Percentiles rank a stretch among this genome's conserved stretches.
Conservation (phyloP, 306 rosid species). For the Hylodesmum podocarpum region DNA sequence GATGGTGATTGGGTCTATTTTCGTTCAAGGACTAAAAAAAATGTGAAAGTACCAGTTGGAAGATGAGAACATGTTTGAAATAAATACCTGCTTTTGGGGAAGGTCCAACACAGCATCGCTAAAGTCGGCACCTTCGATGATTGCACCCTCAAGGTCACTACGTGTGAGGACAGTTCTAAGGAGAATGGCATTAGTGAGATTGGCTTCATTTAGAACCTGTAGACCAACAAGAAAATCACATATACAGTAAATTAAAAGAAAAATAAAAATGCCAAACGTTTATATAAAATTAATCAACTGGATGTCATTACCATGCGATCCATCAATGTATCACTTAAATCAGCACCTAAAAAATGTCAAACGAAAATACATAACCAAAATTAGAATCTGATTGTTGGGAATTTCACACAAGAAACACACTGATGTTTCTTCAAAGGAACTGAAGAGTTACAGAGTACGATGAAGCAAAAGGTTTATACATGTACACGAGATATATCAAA, state of each 20-base stretch:
- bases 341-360: slow-evolving; percentile 57
- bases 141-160: slow-evolving; percentile 88
- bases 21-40: background rate
- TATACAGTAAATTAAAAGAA: background rate
- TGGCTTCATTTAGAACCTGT: slow-evolving; percentile 89
- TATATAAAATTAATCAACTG: background rate
- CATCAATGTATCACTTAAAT: slow-evolving; percentile 95
- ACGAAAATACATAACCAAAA: background rate
- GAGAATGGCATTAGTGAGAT: slow-evolving; percentile 78
- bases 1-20: background rate
- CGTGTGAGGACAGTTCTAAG: slow-evolving; percentile 89
- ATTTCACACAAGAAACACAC: background rate
- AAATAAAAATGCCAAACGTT: background rate
- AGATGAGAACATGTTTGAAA: background rate
- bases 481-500: background rate
- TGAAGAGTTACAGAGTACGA: background rate
- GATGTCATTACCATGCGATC: slow-evolving; percentile 82
- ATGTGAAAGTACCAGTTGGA: background rate
- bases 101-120: slow-evolving; percentile 96
- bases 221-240: background rate
- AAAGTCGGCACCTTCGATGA: slow-evolving; percentile 88
- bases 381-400: background rate
- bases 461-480: background rate
- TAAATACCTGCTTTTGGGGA: slow-evolving; percentile 74
- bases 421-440: background rate